Base-by-base conservation (phyloP, 177 flowering plant species). In the Tripterygium wilfordii region DNA sequence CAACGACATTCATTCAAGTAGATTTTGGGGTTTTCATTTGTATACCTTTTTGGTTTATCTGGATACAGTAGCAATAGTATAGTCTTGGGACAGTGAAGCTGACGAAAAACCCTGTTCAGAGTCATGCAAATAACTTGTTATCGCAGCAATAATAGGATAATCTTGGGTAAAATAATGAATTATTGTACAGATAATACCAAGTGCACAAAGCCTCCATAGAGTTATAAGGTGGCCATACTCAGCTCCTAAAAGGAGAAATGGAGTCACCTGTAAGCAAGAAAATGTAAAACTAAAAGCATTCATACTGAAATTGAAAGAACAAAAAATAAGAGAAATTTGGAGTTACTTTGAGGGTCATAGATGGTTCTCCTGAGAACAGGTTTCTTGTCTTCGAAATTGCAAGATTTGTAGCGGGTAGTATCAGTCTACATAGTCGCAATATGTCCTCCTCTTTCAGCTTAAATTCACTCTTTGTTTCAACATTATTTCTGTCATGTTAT, bases 341-440 rank as follows among this genome's bases (percentile, higher is more conserved):
- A 45, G 19, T 42, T 79, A 92, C 99, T 57, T 84, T 89, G 22
- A 92, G 83, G 63, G 99, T 92, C 75, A 70, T 85, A 33, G 78
- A 76, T 38, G 97, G 95, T 36, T 92, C 90, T 26, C 99, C 99
- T 10, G 96, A 89, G 67, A 89, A 92, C 36, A 92, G 67, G 65
- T 63, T 64, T 52, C 79, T 65, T 16, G 61, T 50, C 60, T 70
- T 84, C 16, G 84, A 66, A 62, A 89, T 76, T 8, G 68, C 72
- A 25, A 85, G 76, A 63, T 92, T 92, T 29, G 76, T 49, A 35
- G 83, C 75, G 2, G 99, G 97, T 52, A 92, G 85, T 29, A 86
- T 42, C 31, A 70, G 20, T 68, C 76, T 72, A 35, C 77, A 75
- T 1, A 65, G 53, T 26, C 71, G 60, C 48, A 76, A 41, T 37